Evolutionary conservation across 352 stramenopile genomes (phyloP).

Genomic region (Phytopythium helicoides): DNA sequence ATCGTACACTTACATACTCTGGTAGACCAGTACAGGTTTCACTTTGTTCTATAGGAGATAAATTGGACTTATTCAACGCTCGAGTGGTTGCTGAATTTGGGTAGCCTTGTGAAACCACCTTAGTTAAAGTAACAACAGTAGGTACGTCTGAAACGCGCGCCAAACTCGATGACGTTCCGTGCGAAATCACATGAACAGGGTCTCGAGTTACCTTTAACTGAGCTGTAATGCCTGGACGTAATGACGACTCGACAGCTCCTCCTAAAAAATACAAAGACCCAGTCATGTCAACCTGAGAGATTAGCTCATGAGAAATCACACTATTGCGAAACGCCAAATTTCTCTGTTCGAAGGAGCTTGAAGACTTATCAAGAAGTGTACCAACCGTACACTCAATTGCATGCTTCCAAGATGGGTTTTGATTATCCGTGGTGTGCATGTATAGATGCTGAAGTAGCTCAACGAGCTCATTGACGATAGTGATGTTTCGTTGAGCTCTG

Average conservation of each 20-base stretch:
- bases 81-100: too few species aligned
- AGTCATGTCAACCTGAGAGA: constrained; percentile 22
- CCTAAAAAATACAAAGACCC: constrained; percentile 32
- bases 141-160: background rate
- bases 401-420: constrained; percentile 9
- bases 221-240: constrained; percentile 27
- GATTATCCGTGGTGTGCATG: constrained; percentile 3
- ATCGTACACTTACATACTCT: too few species aligned
- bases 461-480: constrained; percentile 27
- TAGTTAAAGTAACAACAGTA: too few species aligned
- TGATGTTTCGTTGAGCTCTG: constrained; percentile 19
- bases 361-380: background rate
- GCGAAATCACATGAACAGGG: constrained; percentile 24
- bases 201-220: constrained; percentile 30
- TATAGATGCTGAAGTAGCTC: constrained; percentile 21
- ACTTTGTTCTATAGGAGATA: too few species aligned
- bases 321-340: constrained; percentile 18
- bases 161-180: constrained; percentile 3
- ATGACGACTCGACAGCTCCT: constrained; percentile 29
- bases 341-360: constrained; percentile 1
- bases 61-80: too few species aligned
- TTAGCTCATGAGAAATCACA: constrained; percentile 7
- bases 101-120: too few species aligned
- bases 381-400: constrained; percentile 9
- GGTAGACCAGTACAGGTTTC: too few species aligned